phyloP scores from a whole-genome alignment of 495 filamentous ascomycete species.

The Gamarada debralockiae region DNA sequence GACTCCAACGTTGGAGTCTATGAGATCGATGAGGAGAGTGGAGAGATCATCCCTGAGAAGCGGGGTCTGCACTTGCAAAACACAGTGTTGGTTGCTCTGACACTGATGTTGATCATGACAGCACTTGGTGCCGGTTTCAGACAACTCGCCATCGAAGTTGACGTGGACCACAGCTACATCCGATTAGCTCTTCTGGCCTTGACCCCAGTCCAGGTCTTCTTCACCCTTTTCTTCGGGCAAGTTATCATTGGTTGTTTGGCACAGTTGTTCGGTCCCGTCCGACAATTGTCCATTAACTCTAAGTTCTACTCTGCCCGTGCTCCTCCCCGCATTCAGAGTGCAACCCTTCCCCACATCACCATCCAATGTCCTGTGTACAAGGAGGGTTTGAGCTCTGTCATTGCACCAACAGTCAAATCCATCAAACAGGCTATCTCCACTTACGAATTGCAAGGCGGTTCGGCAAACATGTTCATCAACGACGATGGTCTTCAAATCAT shows the following conservation, averaged over 20 bases:
- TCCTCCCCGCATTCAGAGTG: conserved; percentile 50
- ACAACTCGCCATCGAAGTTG: conserved; percentile 61
- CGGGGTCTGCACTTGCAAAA: conserved; percentile 64
- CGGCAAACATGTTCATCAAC: conserved; percentile 78
- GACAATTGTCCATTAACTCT: conserved; percentile 68
- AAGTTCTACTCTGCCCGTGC: conserved; percentile 71
- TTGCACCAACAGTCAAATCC: conserved; percentile 64
- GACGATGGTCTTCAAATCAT: conserved; percentile 75
- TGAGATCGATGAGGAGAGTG: conserved; percentile 70
- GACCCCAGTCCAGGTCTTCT: conserved; percentile 70
- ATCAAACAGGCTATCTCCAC: conserved; percentile 73
- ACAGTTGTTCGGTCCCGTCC: conserved; percentile 69
- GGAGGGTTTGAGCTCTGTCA: conserved; percentile 61
- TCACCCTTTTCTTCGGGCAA: conserved; percentile 73
- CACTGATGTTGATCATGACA: conserved; percentile 56
- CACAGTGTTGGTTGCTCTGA: conserved; percentile 59
- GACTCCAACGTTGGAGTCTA: conserved; percentile 35
- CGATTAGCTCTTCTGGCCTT: conserved; percentile 60
- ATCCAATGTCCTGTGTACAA: conserved; percentile 74
- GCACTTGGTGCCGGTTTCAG: conserved; percentile 65
- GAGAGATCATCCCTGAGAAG: conserved; percentile 56
- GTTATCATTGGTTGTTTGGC: conserved; percentile 71
- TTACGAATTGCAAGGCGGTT: conserved; percentile 76
- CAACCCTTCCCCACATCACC: conserved; percentile 60
- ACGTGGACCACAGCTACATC: conserved; percentile 55